Percentiles rank a stretch among this genome's conserved stretches.
These are phyloP conservation scores for Diatrype stigma DNA, from an alignment of 2,329 filamentous ascomycete genomes.

Conservation along the genomic window DNA sequence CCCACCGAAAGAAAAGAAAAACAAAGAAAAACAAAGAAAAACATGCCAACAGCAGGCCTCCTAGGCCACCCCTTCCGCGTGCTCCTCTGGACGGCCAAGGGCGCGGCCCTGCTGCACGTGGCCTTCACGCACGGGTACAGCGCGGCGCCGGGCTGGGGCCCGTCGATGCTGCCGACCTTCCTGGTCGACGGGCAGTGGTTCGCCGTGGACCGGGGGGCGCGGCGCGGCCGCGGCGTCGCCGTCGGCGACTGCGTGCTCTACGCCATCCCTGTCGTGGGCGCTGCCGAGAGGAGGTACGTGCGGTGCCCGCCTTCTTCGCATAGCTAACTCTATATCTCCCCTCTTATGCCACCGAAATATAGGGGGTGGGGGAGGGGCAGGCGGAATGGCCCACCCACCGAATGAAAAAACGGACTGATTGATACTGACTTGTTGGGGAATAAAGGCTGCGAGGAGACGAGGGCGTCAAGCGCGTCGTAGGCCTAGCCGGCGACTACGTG, in stretches of 20 bases:
- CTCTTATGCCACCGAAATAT: too few species aligned
- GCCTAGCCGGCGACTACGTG: slow-evolving; percentile 74
- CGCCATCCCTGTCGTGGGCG: slow-evolving; percentile 61
- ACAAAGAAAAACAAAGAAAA: not conserved
- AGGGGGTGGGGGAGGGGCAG: too few species aligned
- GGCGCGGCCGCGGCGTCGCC: slow-evolving; percentile 57
- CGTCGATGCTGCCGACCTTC: slow-evolving; percentile 89
- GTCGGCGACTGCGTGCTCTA: slow-evolving; percentile 87
- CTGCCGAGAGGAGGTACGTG: too few species aligned
- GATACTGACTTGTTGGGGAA: too few species aligned
- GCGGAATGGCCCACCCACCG: too few species aligned
- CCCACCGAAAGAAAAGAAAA: not conserved
- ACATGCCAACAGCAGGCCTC: slow-evolving; percentile 5
- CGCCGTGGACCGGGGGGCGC: slow-evolving; percentile 62
- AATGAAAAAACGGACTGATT: too few species aligned
- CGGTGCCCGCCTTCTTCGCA: too few species aligned
- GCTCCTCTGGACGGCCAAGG: slow-evolving; percentile 41
- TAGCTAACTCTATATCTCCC: too few species aligned
- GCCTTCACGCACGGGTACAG: slow-evolving; percentile 58
- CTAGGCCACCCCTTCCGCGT: slow-evolving; percentile 36
- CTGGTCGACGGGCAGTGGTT: slow-evolving; percentile 63
- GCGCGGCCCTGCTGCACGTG: slow-evolving; percentile 46
- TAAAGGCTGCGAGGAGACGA: slow-evolving; percentile 23
- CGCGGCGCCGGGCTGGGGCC: slow-evolving; percentile 59
- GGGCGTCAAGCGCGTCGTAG: slow-evolving; percentile 76